Evolutionary conservation across 495 filamentous ascomycete genomes (phyloP), one percentile per base, ranked within the genome.

Genomic region (Letharia columbiana): DNA sequence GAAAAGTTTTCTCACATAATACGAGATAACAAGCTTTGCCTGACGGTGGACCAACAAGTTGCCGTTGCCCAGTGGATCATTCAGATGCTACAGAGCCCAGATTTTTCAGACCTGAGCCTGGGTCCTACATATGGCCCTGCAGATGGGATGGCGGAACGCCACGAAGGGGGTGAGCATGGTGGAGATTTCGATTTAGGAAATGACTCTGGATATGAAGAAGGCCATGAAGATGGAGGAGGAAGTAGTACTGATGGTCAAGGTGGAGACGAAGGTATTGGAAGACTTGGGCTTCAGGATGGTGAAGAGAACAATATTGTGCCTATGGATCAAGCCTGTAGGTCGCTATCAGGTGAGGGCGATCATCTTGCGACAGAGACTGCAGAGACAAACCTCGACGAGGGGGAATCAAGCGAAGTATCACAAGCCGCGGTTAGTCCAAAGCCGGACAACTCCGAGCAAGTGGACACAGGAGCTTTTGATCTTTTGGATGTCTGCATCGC

Each of bases 401-500:
- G 35, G 15, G 52, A 6, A 15, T 3, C 23, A 12, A 13, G 0
- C 13, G 49, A 52, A 28, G 23, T 13, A 28, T 6, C 49, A 28
- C 49, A 52, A 52, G n/a, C 11, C 6, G 23, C 49, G 0, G 2
- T 31, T 52, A 1, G 5, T 52, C 23, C 39, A 17, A 44, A 60
- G 37, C n/a, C n/a, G 2, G 7, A 40, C 13, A 17, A 3, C 20
- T 2, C 23, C n/a, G 5, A 1, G 17, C 31, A n/a, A 18, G 40
- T n/a, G 13, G 60, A 61, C 15, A 42, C 40, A 0, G 60, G 60
- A 3, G 41, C 3, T 9, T 61, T 61, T 10, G 17, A 8, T 8
- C n/a, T 61, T 1, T 17, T 39, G 60, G 39, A 61, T 44, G n/a
- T 61, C 9, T 42, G 40, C 39, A 61, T 41, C 23, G 60, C 60